A percentile compares a stretch with the other conserved stretches of the same genome.
Conservation (phyloP, 768 basidiomycete species). For the Lactarius hengduanensis region DNA sequence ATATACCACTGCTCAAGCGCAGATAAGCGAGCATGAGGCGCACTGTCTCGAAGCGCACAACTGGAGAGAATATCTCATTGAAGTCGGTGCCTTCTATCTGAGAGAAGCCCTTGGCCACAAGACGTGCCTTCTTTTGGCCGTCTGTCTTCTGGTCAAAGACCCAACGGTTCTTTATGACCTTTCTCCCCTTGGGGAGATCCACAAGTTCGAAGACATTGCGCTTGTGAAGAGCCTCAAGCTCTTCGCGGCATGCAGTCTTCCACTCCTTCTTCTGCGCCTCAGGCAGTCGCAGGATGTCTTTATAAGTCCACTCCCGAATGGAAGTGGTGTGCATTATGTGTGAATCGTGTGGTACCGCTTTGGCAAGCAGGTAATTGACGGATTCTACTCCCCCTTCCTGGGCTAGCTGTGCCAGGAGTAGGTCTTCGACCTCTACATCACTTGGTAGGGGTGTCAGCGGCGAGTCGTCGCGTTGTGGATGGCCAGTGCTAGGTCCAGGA, state of each 20-base stretch:
- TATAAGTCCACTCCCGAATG: neutral
- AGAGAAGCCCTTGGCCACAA: constrained; percentile 43
- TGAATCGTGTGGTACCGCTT: neutral
- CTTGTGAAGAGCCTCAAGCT: neutral
- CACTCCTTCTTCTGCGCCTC: neutral
- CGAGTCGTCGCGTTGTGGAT: neutral
- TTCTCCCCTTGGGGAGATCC: constrained; percentile 19
- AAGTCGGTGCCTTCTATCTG: constrained; percentile 42
- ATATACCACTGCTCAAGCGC: neutral
- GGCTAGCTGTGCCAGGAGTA: neutral
- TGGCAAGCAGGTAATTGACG: neutral
- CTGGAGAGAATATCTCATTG: constrained; percentile 37
- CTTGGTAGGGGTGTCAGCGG: too few species aligned
- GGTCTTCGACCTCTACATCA: neutral
- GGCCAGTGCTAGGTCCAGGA: neutral
- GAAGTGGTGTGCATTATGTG: too few species aligned
- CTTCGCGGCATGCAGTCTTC: neutral
- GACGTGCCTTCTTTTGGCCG: constrained; percentile 34
- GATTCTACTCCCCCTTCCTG: neutral
- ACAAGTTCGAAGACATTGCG: neutral
- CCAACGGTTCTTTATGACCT: constrained; percentile 31
- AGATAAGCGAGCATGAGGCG: neutral
- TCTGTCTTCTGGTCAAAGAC: constrained; percentile 34
- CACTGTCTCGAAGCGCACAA: constrained; percentile 32
- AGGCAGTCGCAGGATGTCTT: neutral